These are phyloP conservation scores for Achaetomiella virescens DNA, from an alignment of 495 filamentous ascomycete genomes.

Conservation along the genomic window DNA sequence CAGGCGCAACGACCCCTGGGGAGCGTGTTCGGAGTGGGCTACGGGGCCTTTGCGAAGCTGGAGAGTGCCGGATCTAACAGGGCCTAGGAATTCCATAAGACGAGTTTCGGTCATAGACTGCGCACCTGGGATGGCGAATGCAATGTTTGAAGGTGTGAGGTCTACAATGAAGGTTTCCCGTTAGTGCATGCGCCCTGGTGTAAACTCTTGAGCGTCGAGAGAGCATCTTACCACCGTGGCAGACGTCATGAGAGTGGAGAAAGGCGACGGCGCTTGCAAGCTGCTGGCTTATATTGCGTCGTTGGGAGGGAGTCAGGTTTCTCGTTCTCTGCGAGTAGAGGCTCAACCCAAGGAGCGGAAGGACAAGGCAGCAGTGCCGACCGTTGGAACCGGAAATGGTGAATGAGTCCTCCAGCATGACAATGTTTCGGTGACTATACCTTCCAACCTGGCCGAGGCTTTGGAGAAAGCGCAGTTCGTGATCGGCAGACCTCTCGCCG, in stretches of 20 bases:
- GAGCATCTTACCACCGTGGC: background rate
- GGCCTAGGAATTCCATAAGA: background rate
- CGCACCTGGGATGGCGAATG: background rate
- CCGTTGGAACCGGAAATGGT: slow-evolving; percentile 5
- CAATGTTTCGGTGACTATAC: slow-evolving; percentile 2
- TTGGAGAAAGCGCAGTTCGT: background rate
- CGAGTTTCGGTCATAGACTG: background rate
- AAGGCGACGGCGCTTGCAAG: slow-evolving; percentile 7
- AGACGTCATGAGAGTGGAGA: slow-evolving; percentile 2
- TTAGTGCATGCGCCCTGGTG: background rate
- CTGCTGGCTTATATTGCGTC: background rate
- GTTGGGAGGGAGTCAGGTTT: background rate
- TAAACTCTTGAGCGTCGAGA: background rate
- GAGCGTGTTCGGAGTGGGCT: slow-evolving; percentile 1
- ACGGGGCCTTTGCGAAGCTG: slow-evolving; percentile 3
- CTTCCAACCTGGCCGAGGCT: slow-evolving; percentile 3
- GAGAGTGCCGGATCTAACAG: background rate
- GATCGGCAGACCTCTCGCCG: background rate
- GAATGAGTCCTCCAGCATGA: slow-evolving; percentile 5
- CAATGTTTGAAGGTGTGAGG: background rate
- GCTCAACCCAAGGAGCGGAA: background rate
- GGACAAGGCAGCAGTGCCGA: background rate
- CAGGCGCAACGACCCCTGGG: background rate
- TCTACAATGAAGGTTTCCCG: background rate
- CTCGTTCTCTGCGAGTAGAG: background rate